Evolutionary conservation across 2,329 filamentous ascomycete genomes (phyloP).

Genomic region (Talaromyces verruculosus): DNA sequence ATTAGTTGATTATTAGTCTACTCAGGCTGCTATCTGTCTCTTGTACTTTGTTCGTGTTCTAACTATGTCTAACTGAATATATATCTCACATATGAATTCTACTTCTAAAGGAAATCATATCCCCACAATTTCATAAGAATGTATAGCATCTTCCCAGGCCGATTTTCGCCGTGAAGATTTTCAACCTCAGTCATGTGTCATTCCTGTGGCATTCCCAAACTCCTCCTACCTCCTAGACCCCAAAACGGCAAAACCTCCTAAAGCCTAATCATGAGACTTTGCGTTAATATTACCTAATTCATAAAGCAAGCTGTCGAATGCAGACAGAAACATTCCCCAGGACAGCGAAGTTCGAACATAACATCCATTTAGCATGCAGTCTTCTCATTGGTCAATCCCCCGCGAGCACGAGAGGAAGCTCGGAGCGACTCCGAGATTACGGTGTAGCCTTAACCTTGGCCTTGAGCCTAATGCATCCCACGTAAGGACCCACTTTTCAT

Average conservation of each 20-base stretch:
- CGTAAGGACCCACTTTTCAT: background rate
- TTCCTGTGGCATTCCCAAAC: background rate
- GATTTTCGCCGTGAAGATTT: background rate
- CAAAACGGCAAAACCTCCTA: too few relatives aligned
- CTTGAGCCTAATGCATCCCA: background rate
- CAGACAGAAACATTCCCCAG: too few relatives aligned
- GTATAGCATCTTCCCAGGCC: background rate
- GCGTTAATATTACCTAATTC: background rate
- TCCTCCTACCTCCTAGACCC: background rate
- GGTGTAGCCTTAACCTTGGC: background rate
- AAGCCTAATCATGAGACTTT: background rate
- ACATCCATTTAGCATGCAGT: background rate
- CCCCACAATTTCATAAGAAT: background rate
- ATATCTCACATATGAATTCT: background rate
- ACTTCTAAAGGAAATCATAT: background rate
- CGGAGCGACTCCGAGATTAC: conserved; percentile 11
- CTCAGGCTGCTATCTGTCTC: background rate
- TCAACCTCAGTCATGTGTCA: background rate
- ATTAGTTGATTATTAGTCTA: conserved; percentile 19
- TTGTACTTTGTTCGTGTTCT: background rate
- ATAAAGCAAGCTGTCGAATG: background rate
- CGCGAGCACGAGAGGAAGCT: background rate
- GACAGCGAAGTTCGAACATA: background rate
- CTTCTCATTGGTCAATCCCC: background rate
- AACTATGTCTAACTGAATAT: background rate